These are phyloP conservation scores for Solanum pennellii DNA, from an alignment of 257 asterid species.

Conservation along the genomic window DNA sequence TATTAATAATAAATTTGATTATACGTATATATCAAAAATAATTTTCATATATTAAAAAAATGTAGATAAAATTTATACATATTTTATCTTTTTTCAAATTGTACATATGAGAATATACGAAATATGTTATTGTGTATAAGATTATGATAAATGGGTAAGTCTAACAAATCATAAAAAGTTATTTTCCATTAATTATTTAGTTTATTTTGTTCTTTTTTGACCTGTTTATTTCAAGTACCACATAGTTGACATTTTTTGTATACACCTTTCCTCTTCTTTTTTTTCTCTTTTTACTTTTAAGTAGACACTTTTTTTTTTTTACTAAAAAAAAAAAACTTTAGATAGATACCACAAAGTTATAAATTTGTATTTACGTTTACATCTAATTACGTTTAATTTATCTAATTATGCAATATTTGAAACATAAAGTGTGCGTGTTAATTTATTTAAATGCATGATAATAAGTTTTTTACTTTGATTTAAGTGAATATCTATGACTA, in stretches of 20 bases:
- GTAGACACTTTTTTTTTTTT: not conserved
- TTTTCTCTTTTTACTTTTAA: not conserved
- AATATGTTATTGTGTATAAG: not conserved
- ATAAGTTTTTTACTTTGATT: not conserved
- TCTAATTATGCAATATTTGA: not conserved
- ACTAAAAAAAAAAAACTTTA: not conserved
- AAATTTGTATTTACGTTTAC: not conserved
- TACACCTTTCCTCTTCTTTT: not conserved
- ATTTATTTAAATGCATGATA: not conserved
- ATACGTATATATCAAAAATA: rapidly evolving
- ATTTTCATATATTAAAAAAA: not conserved
- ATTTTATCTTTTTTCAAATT: rapidly evolving
- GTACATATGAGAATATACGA: not conserved
- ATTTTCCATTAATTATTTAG: not conserved
- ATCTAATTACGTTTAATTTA: not conserved
- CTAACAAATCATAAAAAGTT: not conserved
- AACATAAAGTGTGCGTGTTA: not conserved
- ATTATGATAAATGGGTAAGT: not conserved
- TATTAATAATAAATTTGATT: not conserved
- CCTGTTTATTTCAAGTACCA: not conserved
- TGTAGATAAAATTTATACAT: rapidly evolving
- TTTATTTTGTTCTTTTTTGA: not conserved
- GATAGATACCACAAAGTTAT: not conserved
- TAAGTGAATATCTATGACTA: not conserved
- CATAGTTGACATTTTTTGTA: not conserved